phyloP scores from a whole-genome alignment of 257 asterid species.

The Datura wrightii region DNA sequence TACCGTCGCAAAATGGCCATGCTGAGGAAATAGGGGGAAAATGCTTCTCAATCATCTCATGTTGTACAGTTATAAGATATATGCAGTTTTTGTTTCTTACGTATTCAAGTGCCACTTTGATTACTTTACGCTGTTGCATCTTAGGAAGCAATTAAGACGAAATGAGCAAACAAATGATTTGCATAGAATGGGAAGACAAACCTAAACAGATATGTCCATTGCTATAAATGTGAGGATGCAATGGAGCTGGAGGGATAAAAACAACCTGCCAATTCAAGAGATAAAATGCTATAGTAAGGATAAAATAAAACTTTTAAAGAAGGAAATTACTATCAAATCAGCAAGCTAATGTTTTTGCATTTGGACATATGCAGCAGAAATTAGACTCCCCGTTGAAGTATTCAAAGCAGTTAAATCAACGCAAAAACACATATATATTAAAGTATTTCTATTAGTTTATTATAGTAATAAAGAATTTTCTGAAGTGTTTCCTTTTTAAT shows the following conservation, averaged over 20 bases:
- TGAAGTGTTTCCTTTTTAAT: neutral
- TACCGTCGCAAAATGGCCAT: neutral
- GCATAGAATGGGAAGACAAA: slow-evolving; percentile 39
- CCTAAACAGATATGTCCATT: slow-evolving; percentile 97
- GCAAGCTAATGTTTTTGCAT: slow-evolving; percentile 9
- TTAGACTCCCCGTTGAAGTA: neutral
- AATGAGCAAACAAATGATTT: neutral
- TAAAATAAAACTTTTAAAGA: neutral
- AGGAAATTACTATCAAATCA: neutral
- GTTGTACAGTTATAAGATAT: neutral
- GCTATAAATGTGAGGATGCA: slow-evolving; percentile 92
- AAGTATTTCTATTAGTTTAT: neutral
- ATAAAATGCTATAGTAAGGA: neutral
- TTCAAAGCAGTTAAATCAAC: neutral
- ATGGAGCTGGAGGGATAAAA: slow-evolving; percentile 87
- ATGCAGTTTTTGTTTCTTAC: neutral
- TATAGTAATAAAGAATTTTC: neutral
- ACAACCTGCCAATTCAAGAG: slow-evolving; percentile 53
- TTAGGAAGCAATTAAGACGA: neutral
- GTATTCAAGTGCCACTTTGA: neutral
- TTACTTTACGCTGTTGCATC: neutral
- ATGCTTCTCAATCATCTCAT: slow-evolving; percentile 9
- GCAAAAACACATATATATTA: neutral
- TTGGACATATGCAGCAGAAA: neutral
- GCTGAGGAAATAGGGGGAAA: neutral